Evolutionary conservation across 2,329 filamentous ascomycete species (phyloP).

Genomic region (Claviceps quebecensis): DNA sequence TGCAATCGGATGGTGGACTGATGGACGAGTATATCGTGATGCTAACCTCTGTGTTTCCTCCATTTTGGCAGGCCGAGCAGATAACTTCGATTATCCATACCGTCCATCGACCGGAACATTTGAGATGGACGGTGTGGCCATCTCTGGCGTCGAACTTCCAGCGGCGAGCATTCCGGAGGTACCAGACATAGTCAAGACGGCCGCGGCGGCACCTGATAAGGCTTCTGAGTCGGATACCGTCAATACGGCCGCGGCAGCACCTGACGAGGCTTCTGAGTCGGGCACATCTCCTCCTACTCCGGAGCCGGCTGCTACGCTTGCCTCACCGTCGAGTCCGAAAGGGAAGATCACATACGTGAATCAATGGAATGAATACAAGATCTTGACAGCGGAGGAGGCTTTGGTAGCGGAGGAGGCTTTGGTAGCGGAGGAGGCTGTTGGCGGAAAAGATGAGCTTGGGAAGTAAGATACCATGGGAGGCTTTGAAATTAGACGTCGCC

Average conservation of each 20-base stretch:
- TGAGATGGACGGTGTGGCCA: constrained; percentile 23
- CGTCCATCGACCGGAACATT: constrained; percentile 17
- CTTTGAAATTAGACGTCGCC: too few relatives aligned
- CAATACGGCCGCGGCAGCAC: too few relatives aligned
- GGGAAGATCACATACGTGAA: constrained; percentile 20
- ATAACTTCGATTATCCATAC: constrained; percentile 16
- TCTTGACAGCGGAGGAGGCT: constrained; percentile 1
- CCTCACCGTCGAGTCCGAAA: constrained; percentile 16
- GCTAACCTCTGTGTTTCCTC: background rate
- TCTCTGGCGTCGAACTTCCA: constrained; percentile 20
- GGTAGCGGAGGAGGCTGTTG: background rate
- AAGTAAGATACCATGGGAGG: too few relatives aligned
- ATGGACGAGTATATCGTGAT: too few relatives aligned
- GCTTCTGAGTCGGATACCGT: too few relatives aligned
- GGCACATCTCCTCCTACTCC: background rate
- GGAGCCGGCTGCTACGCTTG: constrained; percentile 22
- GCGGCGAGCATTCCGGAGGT: constrained; percentile 10
- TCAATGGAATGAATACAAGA: constrained; percentile 21
- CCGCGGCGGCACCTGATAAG: too few relatives aligned
- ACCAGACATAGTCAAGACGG: background rate
- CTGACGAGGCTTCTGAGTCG: too few relatives aligned
- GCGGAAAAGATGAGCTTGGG: background rate
- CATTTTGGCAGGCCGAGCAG: constrained; percentile 17
- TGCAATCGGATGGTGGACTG: background rate
- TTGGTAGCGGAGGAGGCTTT: background rate